A percentile compares a stretch with the other conserved stretches of the same genome.
Evolutionary conservation across 1,284 basidiomycete genomes (phyloP).

Genomic region (Malassezia cuniculi): DNA sequence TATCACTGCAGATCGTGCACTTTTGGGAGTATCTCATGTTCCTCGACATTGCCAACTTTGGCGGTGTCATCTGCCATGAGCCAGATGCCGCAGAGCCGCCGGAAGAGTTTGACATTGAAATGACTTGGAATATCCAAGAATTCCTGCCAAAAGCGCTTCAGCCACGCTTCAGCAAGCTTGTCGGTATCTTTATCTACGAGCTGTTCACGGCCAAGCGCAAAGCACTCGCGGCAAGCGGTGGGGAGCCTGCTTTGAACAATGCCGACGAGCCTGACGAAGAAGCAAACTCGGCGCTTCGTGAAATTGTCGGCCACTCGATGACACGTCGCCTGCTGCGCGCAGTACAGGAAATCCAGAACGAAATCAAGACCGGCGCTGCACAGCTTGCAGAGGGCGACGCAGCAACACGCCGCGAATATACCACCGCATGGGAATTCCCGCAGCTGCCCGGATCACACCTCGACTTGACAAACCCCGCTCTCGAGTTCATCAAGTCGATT

Average conservation of each 20-base stretch:
- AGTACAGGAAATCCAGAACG: constrained; percentile 53
- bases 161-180: constrained; percentile 59
- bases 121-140: constrained; percentile 86
- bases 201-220: constrained; percentile 65
- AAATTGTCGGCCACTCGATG: constrained; percentile 56
- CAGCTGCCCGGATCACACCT: constrained; percentile 73
- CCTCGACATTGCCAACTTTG: constrained; percentile 90
- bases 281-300: background rate
- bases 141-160: constrained; percentile 80
- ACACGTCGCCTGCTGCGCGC: constrained; percentile 68
- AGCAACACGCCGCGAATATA: constrained; percentile 46
- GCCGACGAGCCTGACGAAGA: background rate
- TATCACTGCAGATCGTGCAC: constrained; percentile 71
- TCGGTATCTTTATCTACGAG: constrained; percentile 75
- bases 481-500: constrained; percentile 80
- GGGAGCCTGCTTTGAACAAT: too few relatives aligned
- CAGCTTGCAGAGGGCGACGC: constrained; percentile 53
- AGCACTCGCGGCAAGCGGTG: constrained; percentile 46
- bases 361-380: constrained; percentile 45
- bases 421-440: constrained; percentile 58
- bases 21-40: constrained; percentile 91
- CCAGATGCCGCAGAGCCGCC: constrained; percentile 48
- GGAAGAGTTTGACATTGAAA: constrained; percentile 50
- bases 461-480: constrained; percentile 57
- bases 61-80: constrained; percentile 62